Percentiles rank a stretch among this genome's conserved stretches.
These are phyloP conservation scores for Trypanosoma mega DNA, from an alignment of 208 protist species.

Conservation along the genomic window DNA sequence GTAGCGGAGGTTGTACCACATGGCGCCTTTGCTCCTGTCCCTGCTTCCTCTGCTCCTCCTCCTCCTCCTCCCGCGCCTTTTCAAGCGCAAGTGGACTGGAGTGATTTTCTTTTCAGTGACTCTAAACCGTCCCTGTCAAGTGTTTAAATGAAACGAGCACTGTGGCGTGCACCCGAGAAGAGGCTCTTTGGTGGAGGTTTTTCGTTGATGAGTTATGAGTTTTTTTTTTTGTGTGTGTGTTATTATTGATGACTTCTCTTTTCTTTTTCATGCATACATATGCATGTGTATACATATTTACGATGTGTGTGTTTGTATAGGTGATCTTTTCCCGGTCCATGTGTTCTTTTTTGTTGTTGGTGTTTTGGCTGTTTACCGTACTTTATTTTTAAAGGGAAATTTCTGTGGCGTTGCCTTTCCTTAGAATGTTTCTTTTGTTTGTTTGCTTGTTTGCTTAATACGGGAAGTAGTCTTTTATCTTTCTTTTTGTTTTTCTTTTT, in stretches of 20 bases:
- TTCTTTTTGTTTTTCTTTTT: conserved; percentile 11
- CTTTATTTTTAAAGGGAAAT: no score
- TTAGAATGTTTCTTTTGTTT: neutral
- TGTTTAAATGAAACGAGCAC: no score
- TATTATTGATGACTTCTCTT: neutral
- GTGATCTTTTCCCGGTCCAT: neutral
- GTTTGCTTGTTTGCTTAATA: neutral
- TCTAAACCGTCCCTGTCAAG: no score
- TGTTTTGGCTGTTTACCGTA: no score
- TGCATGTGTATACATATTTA: neutral
- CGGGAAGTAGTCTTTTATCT: neutral
- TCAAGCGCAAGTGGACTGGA: no score
- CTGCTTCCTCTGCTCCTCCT: neutral
- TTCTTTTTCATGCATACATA: neutral
- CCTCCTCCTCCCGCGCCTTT: no score
- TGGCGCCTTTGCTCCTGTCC: neutral
- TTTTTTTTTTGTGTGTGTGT: conserved; percentile 15
- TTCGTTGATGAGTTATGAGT: neutral
- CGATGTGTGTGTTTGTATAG: neutral
- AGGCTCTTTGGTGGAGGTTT: neutral
- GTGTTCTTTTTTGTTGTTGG: neutral
- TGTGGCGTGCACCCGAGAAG: no score
- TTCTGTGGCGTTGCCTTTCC: no score
- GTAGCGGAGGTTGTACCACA: conserved; percentile 5
- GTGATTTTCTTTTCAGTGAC: no score